A percentile compares a stretch with the other conserved stretches of the same genome.
These are phyloP conservation scores for Avena sativa DNA, from an alignment of 176 grass and related monocot species.

Conservation along the genomic window DNA sequence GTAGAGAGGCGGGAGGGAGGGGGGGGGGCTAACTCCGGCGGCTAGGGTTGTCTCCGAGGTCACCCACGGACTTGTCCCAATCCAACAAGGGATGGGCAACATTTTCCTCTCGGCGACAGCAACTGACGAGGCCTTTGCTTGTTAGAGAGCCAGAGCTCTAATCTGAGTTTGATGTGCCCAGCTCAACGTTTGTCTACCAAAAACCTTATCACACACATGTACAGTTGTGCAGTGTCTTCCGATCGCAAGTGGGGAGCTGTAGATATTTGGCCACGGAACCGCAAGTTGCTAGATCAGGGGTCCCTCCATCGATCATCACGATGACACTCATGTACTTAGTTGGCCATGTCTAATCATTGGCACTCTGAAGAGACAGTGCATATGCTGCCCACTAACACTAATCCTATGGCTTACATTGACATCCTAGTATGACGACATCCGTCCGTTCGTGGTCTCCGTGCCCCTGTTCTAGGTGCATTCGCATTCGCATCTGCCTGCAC, in stretches of 20 bases:
- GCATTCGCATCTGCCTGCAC: no score
- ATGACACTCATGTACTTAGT: not conserved
- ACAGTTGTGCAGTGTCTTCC: not conserved
- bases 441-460: not conserved
- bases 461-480: not conserved
- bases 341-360: not conserved
- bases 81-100: not conserved
- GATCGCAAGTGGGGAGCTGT: no score
- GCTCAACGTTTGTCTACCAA: not conserved
- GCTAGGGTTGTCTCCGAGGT: no score
- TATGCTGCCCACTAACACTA: no score
- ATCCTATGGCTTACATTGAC: not conserved
- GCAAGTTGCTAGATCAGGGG: no score
- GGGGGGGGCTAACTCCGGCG: no score
- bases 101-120: conserved; percentile 25
- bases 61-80: no score
- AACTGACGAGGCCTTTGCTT: not conserved
- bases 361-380: not conserved
- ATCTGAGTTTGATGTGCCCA: not conserved
- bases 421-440: not conserved
- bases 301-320: no score
- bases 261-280: no score
- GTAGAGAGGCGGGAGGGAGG: no score
- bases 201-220: not conserved
- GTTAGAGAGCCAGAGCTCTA: not conserved